Conservation (phyloP, 75 land plant genomes). For the Selaginella tamariscina region DNA sequence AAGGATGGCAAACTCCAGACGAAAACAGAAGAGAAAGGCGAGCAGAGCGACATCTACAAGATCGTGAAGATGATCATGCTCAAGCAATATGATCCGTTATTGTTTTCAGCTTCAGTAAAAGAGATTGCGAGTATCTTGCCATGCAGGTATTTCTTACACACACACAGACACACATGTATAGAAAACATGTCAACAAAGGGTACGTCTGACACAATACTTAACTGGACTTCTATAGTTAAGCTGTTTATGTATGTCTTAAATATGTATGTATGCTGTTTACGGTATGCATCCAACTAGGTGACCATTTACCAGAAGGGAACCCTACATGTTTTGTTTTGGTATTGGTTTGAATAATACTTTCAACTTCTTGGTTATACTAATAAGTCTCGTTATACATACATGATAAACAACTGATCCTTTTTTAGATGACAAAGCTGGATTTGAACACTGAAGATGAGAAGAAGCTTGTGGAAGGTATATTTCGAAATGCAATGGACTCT, state of each 20-base stretch:
- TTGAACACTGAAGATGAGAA: conserved; percentile 86
- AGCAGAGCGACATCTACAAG: conserved; percentile 92
- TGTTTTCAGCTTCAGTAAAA: conserved; percentile 96
- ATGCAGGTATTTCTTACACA: conserved; percentile 58
- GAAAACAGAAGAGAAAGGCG: conserved; percentile 40
- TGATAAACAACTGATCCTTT: conserved; percentile 5
- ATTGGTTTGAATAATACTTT: too few species aligned
- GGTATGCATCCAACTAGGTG: too few species aligned
- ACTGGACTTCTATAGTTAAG: too few species aligned
- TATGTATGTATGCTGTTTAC: too few species aligned
- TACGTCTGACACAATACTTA: too few species aligned
- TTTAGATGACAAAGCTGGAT: conserved; percentile 89
- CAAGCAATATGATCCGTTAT: conserved; percentile 96
- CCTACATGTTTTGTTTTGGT: too few species aligned
- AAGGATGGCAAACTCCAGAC: conserved; percentile 17
- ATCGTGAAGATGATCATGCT: conserved; percentile 93
- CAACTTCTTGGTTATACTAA: too few species aligned
- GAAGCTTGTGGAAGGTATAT: conserved; percentile 67
- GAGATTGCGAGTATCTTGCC: conserved; percentile 91
- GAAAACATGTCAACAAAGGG: too few species aligned
- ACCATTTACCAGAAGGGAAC: too few species aligned
- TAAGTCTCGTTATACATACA: too few species aligned
- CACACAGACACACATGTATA: too few species aligned
- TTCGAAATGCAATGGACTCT: conserved; percentile 98
- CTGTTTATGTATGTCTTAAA: too few species aligned